These are phyloP conservation scores for Phytophthora hybrid DNA, from an alignment of 352 stramenopile genomes.

Conservation along the genomic window DNA sequence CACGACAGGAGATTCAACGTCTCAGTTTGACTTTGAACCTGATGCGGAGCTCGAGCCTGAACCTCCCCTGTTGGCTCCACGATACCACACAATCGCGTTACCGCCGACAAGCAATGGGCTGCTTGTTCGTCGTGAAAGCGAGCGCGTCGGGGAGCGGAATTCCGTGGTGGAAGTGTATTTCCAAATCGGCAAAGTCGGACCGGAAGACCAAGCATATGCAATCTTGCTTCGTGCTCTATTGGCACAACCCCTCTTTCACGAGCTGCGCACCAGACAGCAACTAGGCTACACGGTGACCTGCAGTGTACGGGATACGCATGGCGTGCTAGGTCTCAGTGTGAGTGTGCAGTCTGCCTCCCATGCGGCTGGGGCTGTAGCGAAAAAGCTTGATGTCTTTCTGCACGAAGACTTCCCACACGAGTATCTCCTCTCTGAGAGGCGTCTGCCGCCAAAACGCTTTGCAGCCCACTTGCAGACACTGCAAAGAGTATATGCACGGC, in stretches of 20 bases:
- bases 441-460: slow-evolving; percentile 52
- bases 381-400: slow-evolving; percentile 74
- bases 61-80: slow-evolving; percentile 34
- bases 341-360: slow-evolving; percentile 78
- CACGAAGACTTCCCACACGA: slow-evolving; percentile 47
- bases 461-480: slow-evolving; percentile 56
- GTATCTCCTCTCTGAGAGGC: slow-evolving; percentile 29
- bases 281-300: slow-evolving; percentile 87
- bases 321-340: slow-evolving; percentile 76
- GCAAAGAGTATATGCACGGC: slow-evolving; percentile 52
- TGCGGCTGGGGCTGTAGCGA: slow-evolving; percentile 59
- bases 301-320: slow-evolving; percentile 76
- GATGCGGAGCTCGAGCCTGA: slow-evolving; percentile 37
- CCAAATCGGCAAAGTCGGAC: slow-evolving; percentile 69
- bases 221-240: slow-evolving; percentile 83
- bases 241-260: slow-evolving; percentile 84
- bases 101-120: slow-evolving; percentile 66
- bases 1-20: slow-evolving; percentile 12
- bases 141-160: slow-evolving; percentile 78
- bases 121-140: slow-evolving; percentile 66
- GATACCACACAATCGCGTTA: slow-evolving; percentile 57
- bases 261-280: slow-evolving; percentile 84
- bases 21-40: slow-evolving; percentile 13
- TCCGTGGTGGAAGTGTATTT: slow-evolving; percentile 87
- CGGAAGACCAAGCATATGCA: slow-evolving; percentile 63